Percentiles rank a stretch among this genome's conserved stretches.
Evolutionary conservation across 495 filamentous ascomycete genomes (phyloP).

Genomic region (Sabuloglossum arenarium): DNA sequence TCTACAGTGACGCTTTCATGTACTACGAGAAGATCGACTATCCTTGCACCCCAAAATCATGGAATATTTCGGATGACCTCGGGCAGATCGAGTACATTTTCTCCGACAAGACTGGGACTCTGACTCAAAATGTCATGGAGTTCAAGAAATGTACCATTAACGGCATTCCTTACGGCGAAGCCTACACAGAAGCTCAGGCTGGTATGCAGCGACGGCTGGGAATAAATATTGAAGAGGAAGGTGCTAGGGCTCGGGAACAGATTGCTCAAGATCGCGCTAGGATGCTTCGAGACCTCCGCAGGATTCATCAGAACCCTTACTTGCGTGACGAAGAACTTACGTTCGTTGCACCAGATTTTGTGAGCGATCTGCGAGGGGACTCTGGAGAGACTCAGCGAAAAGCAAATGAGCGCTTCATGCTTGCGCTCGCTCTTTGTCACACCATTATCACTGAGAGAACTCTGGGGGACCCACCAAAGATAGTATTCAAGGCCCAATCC

Average conservation of each 20-base stretch:
- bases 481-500: constrained; percentile 92
- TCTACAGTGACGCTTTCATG: constrained; percentile 88
- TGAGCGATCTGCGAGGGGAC: constrained; percentile 57
- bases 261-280: constrained; percentile 55
- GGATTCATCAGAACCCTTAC: constrained; percentile 76
- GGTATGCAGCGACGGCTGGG: constrained; percentile 88
- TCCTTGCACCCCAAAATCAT: constrained; percentile 90
- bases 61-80: constrained; percentile 97
- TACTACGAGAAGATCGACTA: constrained; percentile 89
- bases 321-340: constrained; percentile 75
- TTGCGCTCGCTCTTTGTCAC: constrained; percentile 85
- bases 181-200: constrained; percentile 88
- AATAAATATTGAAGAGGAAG: constrained; percentile 63
- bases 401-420: constrained; percentile 79
- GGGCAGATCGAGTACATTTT: constrained; percentile 99
- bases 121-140: constrained; percentile 99
- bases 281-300: constrained; percentile 52
- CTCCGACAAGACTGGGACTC: constrained; percentile 95
- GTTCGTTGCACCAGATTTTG: constrained; percentile 77
- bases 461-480: constrained; percentile 70
- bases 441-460: constrained; percentile 83
- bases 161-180: constrained; percentile 85
- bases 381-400: constrained; percentile 55
- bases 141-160: constrained; percentile 97
- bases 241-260: constrained; percentile 46